phyloP scores from a whole-genome alignment of 1,284 basidiomycete genomes.

The Trichosporon sp. region DNA sequence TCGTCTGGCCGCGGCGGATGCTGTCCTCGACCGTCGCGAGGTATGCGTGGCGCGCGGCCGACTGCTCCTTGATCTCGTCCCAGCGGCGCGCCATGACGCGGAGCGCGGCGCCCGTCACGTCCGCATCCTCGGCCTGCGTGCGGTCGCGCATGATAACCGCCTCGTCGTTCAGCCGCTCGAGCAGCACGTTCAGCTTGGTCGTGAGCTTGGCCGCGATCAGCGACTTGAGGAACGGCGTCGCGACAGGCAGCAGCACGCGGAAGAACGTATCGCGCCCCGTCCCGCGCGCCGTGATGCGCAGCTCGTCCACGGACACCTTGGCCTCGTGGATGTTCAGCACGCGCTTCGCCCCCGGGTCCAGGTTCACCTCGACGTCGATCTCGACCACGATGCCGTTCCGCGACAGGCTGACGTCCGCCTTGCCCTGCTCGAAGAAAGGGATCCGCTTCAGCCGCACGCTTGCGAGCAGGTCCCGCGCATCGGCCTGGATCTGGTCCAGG shows the following conservation, averaged over 20 bases:
- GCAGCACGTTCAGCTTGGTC: background rate
- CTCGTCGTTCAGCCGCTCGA: background rate
- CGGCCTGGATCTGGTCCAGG: conserved; percentile 14
- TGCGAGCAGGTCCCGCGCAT: conserved; percentile 8
- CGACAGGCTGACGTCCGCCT: conserved; percentile 12
- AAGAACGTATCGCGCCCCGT: conserved; percentile 9
- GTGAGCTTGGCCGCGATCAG: background rate
- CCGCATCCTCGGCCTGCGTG: background rate
- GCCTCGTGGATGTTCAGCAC: conserved; percentile 7
- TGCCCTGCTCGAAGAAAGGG: conserved; percentile 72
- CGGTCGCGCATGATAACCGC: conserved; percentile 5
- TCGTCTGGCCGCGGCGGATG: background rate
- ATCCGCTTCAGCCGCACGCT: conserved; percentile 1
- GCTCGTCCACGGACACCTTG: conserved; percentile 14
- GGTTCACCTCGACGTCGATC: conserved; percentile 14
- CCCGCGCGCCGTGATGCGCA: background rate
- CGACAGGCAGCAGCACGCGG: background rate
- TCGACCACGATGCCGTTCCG: conserved; percentile 9
- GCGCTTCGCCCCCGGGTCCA: background rate
- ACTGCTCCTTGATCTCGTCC: background rate
- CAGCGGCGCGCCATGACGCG: background rate
- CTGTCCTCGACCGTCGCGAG: background rate
- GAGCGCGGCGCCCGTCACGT: background rate
- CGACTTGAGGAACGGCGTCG: conserved; percentile 10
- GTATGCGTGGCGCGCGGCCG: conserved; percentile 9